Conservation (phyloP, 306 rosid species). For the Trichosanthes cucumerina region DNA sequence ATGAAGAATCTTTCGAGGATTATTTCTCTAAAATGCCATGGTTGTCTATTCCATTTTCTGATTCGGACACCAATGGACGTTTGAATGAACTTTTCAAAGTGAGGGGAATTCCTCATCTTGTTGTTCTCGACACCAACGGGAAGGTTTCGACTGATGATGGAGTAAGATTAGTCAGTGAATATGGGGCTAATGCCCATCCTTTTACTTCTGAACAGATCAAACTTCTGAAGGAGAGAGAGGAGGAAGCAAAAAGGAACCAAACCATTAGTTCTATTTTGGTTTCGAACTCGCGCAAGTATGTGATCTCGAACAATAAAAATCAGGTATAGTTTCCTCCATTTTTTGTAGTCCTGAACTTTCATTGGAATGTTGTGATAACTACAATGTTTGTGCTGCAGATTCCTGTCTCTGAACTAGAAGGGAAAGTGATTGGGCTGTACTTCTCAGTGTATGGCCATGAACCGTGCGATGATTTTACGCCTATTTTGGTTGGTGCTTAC, state of each 20-base stretch:
- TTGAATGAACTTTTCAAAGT: slow-evolving; percentile 44
- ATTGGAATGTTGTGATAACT: background rate
- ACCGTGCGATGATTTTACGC: slow-evolving; percentile 25
- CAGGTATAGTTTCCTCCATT: slow-evolving; percentile 18
- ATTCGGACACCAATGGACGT: slow-evolving; percentile 28
- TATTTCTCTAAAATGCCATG: slow-evolving; percentile 80
- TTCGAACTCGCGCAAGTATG: slow-evolving; percentile 36
- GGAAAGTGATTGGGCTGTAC: slow-evolving; percentile 51
- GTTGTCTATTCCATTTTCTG: slow-evolving; percentile 64
- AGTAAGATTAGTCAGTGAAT: slow-evolving; percentile 23
- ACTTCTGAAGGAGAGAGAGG: slow-evolving; percentile 37
- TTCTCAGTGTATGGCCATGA: slow-evolving; percentile 25
- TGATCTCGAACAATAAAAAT: slow-evolving; percentile 43
- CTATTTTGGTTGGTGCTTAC: slow-evolving; percentile 39
- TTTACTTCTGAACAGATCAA: slow-evolving; percentile 40
- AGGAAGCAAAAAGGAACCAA: slow-evolving; percentile 40
- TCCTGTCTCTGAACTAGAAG: slow-evolving; percentile 56
- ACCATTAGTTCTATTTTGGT: slow-evolving; percentile 40
- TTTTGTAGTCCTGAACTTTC: background rate
- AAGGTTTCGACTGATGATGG: slow-evolving; percentile 33
- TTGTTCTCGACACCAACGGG: slow-evolving; percentile 41
- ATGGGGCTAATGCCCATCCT: slow-evolving; percentile 51
- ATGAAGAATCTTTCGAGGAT: slow-evolving; percentile 39
- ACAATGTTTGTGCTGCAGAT: slow-evolving; percentile 14
- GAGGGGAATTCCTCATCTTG: slow-evolving; percentile 50